Evolutionary conservation across 345 rosid species (phyloP).

Genomic region (Firmiana major): DNA sequence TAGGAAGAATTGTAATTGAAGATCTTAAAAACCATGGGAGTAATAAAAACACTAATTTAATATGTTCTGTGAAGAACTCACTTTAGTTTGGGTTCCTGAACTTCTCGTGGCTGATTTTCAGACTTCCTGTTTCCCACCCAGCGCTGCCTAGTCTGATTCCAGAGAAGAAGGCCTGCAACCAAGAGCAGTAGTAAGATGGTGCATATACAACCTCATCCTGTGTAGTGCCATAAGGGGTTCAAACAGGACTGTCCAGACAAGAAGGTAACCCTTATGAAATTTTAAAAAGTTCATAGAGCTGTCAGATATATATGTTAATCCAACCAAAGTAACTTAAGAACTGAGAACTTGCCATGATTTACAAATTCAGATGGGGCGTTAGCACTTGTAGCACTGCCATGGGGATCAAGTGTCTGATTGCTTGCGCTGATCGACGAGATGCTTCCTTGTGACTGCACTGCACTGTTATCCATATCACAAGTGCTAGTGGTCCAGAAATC

Average conservation of each 20-base stretch:
- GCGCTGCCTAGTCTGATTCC: slow-evolving; percentile 71
- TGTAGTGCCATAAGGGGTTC: neutral
- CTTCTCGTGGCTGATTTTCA: slow-evolving; percentile 26
- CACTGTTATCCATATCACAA: slow-evolving; percentile 56
- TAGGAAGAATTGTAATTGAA: neutral
- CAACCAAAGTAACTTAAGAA: neutral
- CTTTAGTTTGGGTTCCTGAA: slow-evolving; percentile 69
- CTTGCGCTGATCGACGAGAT: slow-evolving; percentile 45
- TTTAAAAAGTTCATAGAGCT: neutral
- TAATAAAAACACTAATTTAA: neutral
- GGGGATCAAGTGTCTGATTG: slow-evolving; percentile 38
- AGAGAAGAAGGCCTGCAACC: slow-evolving; percentile 54
- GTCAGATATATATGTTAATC: neutral
- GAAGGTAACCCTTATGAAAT: neutral
- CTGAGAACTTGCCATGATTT: slow-evolving; percentile 55
- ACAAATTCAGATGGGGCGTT: slow-evolving; percentile 63
- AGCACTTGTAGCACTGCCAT: slow-evolving; percentile 33
- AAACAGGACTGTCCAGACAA: neutral
- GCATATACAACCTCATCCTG: neutral
- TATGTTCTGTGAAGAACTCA: slow-evolving; percentile 18
- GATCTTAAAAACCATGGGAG: neutral
- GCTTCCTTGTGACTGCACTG: slow-evolving; percentile 56
- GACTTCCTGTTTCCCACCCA: slow-evolving; percentile 56
- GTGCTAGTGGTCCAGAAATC: slow-evolving; percentile 66
- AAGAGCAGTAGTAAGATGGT: slow-evolving; percentile 3